phyloP scores from a whole-genome alignment of 2,329 filamentous ascomycete genomes.

The Claviceps digitariae region DNA sequence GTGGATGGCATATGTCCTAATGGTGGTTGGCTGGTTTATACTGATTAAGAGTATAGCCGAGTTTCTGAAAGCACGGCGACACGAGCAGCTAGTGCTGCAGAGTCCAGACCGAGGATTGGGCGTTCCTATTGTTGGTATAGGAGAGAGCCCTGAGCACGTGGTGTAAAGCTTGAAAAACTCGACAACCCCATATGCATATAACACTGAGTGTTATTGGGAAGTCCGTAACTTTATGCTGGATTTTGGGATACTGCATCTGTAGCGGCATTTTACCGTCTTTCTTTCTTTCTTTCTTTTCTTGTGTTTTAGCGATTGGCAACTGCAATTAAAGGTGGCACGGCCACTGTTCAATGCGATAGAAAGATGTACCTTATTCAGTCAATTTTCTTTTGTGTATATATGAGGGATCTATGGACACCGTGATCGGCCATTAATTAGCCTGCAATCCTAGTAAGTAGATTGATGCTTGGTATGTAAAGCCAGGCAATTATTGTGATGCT shows the following conservation, averaged over 20 bases:
- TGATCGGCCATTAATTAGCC: too few species aligned
- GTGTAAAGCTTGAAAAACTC: slow-evolving; percentile 33
- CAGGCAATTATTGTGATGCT: too few species aligned
- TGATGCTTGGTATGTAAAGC: too few species aligned
- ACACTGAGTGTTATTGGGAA: not conserved
- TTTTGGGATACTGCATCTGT: not conserved
- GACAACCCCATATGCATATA: not conserved
- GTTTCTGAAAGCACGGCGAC: slow-evolving; percentile 73
- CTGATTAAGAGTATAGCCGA: slow-evolving; percentile 88
- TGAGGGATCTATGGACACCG: not conserved
- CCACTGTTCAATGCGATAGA: not conserved
- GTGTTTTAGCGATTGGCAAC: not conserved
- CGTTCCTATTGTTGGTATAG: slow-evolving; percentile 74
- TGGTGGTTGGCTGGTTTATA: slow-evolving; percentile 98
- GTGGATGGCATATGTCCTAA: slow-evolving; percentile 82
- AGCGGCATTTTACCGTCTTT: not conserved
- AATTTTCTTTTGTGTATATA: too few species aligned
- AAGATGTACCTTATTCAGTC: not conserved
- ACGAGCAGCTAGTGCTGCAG: slow-evolving; percentile 86
- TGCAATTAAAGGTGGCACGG: not conserved
- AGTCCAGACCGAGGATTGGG: slow-evolving; percentile 80
- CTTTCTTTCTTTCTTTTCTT: not conserved
- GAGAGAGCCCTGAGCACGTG: slow-evolving; percentile 64
- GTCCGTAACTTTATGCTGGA: not conserved
- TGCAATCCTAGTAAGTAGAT: too few species aligned